These are phyloP conservation scores for Boletus edulis DNA, from an alignment of 768 basidiomycete species.

Conservation along the genomic window DNA sequence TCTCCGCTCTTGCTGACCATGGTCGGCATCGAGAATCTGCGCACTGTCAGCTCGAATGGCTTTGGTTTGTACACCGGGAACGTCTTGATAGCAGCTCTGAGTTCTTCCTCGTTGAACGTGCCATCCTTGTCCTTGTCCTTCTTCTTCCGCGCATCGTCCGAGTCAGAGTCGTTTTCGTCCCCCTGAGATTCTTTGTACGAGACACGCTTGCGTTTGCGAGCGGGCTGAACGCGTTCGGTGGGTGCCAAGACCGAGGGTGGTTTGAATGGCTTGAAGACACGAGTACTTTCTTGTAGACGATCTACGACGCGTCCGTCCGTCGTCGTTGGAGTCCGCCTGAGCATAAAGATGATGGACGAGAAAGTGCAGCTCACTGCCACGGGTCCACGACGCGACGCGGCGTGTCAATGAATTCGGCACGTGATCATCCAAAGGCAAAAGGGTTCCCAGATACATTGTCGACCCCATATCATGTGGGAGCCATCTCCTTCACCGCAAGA, in stretches of 20 bases:
- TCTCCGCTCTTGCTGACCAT: constrained; percentile 74
- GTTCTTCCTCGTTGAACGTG: constrained; percentile 61
- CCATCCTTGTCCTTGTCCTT: constrained; percentile 58
- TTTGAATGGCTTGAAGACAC: constrained; percentile 81
- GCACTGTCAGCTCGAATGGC: constrained; percentile 59
- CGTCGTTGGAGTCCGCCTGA: constrained; percentile 67
- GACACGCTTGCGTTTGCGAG: constrained; percentile 83
- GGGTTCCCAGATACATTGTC: neutral
- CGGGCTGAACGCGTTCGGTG: constrained; percentile 56
- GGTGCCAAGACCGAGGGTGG: constrained; percentile 51
- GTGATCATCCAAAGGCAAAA: constrained; percentile 10
- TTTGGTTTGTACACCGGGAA: constrained; percentile 83
- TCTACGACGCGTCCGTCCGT: constrained; percentile 66
- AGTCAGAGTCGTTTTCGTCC: constrained; percentile 58
- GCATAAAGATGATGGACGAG: constrained; percentile 43
- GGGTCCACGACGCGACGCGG: constrained; percentile 6
- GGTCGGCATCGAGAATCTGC: constrained; percentile 80
- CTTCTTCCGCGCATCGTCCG: constrained; percentile 46
- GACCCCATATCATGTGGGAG: constrained; percentile 18
- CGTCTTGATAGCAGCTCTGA: constrained; percentile 58
- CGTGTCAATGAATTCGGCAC: constrained; percentile 15
- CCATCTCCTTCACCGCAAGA: constrained; percentile 31
- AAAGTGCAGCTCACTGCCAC: neutral
- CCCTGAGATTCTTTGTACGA: constrained; percentile 75
- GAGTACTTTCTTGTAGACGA: constrained; percentile 66